Conservation (phyloP, 73 alveolate species). For the Tetrahymena elliotti region DNA sequence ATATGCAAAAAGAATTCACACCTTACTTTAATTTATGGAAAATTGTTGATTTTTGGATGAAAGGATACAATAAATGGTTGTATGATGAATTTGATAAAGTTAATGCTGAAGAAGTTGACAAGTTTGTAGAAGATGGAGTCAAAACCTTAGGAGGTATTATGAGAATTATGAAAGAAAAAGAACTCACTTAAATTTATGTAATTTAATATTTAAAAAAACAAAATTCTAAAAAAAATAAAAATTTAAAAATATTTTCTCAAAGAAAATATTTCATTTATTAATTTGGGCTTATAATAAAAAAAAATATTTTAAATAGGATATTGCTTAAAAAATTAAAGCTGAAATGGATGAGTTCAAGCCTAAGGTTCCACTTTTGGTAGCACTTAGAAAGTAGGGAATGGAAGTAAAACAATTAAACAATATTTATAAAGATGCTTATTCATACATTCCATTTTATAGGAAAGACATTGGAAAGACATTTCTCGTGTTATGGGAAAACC, state of each 20-base stretch:
- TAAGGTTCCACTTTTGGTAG: slow-evolving; percentile 84
- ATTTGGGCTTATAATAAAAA: too few species aligned
- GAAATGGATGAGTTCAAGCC: slow-evolving; percentile 92
- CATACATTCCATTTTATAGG: too few species aligned
- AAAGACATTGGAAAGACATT: slow-evolving; percentile 92
- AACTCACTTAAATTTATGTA: slow-evolving; percentile 50
- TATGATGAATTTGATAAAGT: slow-evolving; percentile 61
- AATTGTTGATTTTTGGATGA: slow-evolving; percentile 64
- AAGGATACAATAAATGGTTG: slow-evolving; percentile 59
- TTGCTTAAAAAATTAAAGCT: slow-evolving; percentile 66
- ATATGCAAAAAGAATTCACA: slow-evolving; percentile 77
- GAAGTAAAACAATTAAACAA: slow-evolving; percentile 1
- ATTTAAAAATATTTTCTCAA: too few species aligned
- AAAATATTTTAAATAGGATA: too few species aligned
- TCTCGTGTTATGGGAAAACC: slow-evolving; percentile 69
- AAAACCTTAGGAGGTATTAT: slow-evolving; percentile 58
- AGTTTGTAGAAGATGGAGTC: slow-evolving; percentile 53
- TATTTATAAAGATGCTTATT: too few species aligned
- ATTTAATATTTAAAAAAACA: neutral
- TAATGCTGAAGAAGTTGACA: slow-evolving; percentile 66
- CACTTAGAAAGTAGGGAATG: slow-evolving; percentile 90
- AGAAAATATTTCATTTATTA: too few species aligned
- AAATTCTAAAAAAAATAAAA: neutral
- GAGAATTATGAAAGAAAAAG: slow-evolving; percentile 62
- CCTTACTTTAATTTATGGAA: slow-evolving; percentile 93